Evolutionary conservation across 352 stramenopile genomes (phyloP).

Genomic region (Globisporangium radiosum): DNA sequence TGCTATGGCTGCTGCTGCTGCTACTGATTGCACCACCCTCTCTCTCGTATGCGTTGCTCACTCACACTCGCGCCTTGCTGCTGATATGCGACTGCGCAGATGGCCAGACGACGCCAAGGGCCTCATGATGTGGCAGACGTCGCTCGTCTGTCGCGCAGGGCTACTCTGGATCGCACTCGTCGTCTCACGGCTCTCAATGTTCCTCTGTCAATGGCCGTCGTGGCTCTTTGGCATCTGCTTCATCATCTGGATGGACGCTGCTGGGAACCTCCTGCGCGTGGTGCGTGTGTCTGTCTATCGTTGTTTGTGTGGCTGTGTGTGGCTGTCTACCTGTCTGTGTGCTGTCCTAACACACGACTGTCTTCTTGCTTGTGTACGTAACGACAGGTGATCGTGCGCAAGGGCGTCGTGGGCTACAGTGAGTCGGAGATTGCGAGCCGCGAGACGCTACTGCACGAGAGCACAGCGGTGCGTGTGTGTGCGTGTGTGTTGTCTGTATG

Average conservation of each 20-base stretch:
- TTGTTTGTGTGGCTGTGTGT: too few relatives aligned
- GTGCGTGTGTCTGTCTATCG: slow-evolving; percentile 12
- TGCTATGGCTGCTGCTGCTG: background rate
- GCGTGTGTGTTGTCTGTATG: too few relatives aligned
- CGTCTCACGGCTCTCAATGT: slow-evolving; percentile 50
- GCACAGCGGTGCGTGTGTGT: slow-evolving; percentile 26
- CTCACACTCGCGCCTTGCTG: too few relatives aligned
- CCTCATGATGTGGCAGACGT: slow-evolving; percentile 76
- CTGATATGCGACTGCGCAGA: slow-evolving; percentile 12
- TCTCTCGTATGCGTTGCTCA: background rate
- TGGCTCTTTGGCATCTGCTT: slow-evolving; percentile 67
- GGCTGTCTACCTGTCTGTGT: background rate
- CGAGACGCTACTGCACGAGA: slow-evolving; percentile 61
- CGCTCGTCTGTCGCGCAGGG: slow-evolving; percentile 54
- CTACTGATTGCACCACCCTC: background rate
- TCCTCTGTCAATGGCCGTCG: slow-evolving; percentile 59
- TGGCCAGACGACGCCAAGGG: slow-evolving; percentile 54
- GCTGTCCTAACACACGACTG: background rate
- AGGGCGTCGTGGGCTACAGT: slow-evolving; percentile 54
- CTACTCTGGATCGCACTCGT: slow-evolving; percentile 61
- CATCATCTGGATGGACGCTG: slow-evolving; percentile 71
- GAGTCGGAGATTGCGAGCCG: slow-evolving; percentile 50
- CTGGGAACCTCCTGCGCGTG: slow-evolving; percentile 49
- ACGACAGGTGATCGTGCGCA: slow-evolving; percentile 43
- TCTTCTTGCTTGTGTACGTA: too few relatives aligned